These are phyloP conservation scores for Penicillium pancosmium DNA, from an alignment of 495 filamentous ascomycete species.

Conservation along the genomic window DNA sequence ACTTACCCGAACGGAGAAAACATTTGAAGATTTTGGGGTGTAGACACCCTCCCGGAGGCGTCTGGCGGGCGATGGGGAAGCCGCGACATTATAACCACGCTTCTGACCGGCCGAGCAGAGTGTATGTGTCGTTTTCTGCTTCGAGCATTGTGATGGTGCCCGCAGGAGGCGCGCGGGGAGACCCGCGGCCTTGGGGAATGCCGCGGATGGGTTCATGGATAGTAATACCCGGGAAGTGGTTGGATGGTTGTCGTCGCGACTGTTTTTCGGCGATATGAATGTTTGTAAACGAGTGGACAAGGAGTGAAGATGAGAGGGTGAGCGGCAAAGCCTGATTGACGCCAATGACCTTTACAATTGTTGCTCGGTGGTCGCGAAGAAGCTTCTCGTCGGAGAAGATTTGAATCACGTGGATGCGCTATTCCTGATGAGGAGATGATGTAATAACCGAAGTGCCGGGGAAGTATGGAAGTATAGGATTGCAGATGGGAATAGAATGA, in stretches of 20 bases:
- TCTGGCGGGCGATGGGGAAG: slow-evolving; percentile 25
- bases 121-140: slow-evolving; percentile 26
- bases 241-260: slow-evolving; percentile 14
- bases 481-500: too few relatives aligned
- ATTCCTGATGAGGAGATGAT: slow-evolving; percentile 5
- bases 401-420: slow-evolving; percentile 1
- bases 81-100: slow-evolving; percentile 33
- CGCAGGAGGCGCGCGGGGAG: slow-evolving; percentile 48
- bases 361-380: slow-evolving; percentile 20
- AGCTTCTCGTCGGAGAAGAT: slow-evolving; percentile 32
- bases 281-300: slow-evolving; percentile 1
- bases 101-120: slow-evolving; percentile 28
- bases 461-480: neutral
- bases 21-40: slow-evolving; percentile 24
- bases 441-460: slow-evolving; percentile 6
- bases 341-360: slow-evolving; percentile 14
- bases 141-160: slow-evolving; percentile 42
- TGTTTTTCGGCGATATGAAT: neutral
- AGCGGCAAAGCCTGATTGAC: slow-evolving; percentile 15
- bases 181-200: slow-evolving; percentile 51
- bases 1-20: slow-evolving; percentile 38
- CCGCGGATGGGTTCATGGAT: slow-evolving; percentile 46
- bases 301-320: slow-evolving; percentile 15
- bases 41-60: slow-evolving; percentile 27
- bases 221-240: slow-evolving; percentile 23